Conservation (phyloP, 495 filamentous ascomycete genomes). For the Annulohypoxylon stygium region DNA sequence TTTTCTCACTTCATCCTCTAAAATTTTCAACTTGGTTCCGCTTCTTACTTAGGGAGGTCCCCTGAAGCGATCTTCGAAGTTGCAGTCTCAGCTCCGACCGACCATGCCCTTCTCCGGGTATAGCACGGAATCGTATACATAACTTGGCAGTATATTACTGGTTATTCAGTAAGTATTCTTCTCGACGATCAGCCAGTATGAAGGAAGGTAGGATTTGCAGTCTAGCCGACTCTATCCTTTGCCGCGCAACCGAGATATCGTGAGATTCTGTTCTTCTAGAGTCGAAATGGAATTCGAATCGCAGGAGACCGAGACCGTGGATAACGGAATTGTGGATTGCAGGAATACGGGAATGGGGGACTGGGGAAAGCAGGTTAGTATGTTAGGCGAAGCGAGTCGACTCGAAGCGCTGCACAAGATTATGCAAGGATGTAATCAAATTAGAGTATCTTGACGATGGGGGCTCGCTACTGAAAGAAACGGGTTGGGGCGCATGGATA, state of each 20-base stretch:
- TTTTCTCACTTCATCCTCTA: constrained; percentile 15
- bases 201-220: constrained; percentile 44
- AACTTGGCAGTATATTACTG: constrained; percentile 19
- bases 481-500: constrained; percentile 36
- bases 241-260: constrained; percentile 25
- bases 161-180: constrained; percentile 11
- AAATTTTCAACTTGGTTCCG: constrained; percentile 8
- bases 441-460: constrained; percentile 15
- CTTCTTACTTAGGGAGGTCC: constrained; percentile 11
- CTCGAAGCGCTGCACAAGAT: constrained; percentile 33
- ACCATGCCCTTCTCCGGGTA: constrained; percentile 1
- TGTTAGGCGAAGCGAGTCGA: neutral
- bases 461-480: constrained; percentile 11
- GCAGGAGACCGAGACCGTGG: constrained; percentile 40
- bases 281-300: constrained; percentile 32
- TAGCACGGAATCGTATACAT: constrained; percentile 8
- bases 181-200: constrained; percentile 13
- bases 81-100: constrained; percentile 5
- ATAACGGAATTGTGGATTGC: constrained; percentile 38
- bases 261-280: constrained; percentile 13
- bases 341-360: constrained; percentile 48
- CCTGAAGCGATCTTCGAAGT: constrained; percentile 5
- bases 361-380: constrained; percentile 4
- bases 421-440: constrained; percentile 29
- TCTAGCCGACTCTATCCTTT: constrained; percentile 24